Evolutionary conservation across 139 green algal species (phyloP), one percentile per base, ranked within the genome.

Genomic region (Diplosphaera chodatii): DNA sequence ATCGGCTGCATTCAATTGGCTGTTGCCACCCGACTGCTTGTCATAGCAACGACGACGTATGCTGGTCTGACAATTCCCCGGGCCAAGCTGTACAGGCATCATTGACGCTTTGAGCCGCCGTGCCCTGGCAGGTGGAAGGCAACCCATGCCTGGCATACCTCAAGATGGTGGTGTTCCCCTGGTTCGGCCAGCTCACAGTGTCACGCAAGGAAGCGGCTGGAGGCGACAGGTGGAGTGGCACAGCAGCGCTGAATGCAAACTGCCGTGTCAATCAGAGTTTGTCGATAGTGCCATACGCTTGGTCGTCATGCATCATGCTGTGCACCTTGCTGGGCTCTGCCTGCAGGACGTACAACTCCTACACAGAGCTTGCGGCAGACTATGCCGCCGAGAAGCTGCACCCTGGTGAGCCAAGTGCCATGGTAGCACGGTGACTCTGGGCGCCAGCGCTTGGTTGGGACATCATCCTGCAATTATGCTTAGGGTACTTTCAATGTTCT

Each of bases 131-230:
- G 65, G 76, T 96, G 0, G 85, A 89, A 15, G 89, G 86, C 71
- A 99, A 99, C 84, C 95, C 95, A 3, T 97, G 91, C 84, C 70
- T 98, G 32, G 87, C 92, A 75, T 99, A 99, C 80, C 71, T 96
- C 28, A 66, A 87, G 64, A 83, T 96, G 81, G 93, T 99, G 63
- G 78, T 98, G 23, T 67, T 99, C 31, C 95, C 95, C 56, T 98
- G 91, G 89, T 92, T 86, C 72, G 79, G 84, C 20, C 79, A 84
- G 40, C 95, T 99, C 73, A 78, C 86, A 56, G 79, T 97, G 32
- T 28, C 78, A 40, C 77, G 93, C 25, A 74, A 80, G 1, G 87
- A 92, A 32, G 77, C 80, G 1, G 87, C 96, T 73, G 93, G 95
- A 59, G 94, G 93, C 29, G 81, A 91, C 78, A 90, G 86, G 88